Conservation (phyloP, 2,329 filamentous ascomycete species). For the Cercospora beticola region DNA sequence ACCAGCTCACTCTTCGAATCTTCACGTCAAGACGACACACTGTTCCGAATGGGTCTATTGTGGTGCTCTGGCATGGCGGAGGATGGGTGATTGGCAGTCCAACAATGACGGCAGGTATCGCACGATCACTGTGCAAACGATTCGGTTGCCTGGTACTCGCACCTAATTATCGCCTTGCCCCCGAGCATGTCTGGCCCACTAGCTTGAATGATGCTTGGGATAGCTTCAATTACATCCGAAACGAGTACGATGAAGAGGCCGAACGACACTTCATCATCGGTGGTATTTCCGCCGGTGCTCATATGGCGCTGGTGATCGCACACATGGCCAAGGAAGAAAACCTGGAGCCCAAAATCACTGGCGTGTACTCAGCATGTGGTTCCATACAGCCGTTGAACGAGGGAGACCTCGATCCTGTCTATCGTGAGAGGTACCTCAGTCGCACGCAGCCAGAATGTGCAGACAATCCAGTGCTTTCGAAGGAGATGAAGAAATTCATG, state of each 20-base stretch:
- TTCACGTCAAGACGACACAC: conserved; percentile 8
- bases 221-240: conserved; percentile 46
- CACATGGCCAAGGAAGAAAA: conserved; percentile 45
- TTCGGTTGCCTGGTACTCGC: conserved; percentile 17
- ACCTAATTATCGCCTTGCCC: conserved; percentile 45
- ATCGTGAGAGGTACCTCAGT: conserved; percentile 41
- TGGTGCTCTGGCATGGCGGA: conserved; percentile 30
- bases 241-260: conserved; percentile 38
- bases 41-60: conserved; percentile 19
- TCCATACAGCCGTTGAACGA: conserved; percentile 42
- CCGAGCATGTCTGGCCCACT: conserved; percentile 47
- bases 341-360: conserved; percentile 26
- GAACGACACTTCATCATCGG: conserved; percentile 49
- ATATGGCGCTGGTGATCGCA: conserved; percentile 40
- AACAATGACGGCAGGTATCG: conserved; percentile 19
- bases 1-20: conserved; percentile 16
- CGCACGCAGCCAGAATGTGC: conserved; percentile 42
- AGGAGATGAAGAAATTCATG: conserved; percentile 19
- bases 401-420: conserved; percentile 33
- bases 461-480: conserved; percentile 28
- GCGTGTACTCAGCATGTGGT: conserved; percentile 45
- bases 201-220: conserved; percentile 47
- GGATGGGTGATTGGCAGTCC: conserved; percentile 24
- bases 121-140: conserved; percentile 17
- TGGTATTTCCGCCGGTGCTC: conserved; percentile 48